Evolutionary conservation across 805 yeast genomes (phyloP), one percentile per base, ranked within the genome.

Genomic region (Nakazawaea siamensis): DNA sequence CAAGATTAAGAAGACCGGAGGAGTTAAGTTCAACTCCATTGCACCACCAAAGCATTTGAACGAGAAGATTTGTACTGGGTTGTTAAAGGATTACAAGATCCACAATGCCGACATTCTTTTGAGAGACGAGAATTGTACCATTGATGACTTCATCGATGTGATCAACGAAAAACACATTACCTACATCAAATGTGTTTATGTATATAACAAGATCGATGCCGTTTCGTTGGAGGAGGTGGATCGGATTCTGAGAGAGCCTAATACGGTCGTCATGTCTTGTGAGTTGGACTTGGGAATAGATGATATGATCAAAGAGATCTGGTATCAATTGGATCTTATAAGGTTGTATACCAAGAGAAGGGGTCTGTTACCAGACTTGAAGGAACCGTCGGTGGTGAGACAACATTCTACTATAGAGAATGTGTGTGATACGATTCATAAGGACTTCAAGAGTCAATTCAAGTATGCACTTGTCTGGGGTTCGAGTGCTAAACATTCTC

Each of bases 391-490:
- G 72, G 96, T 90, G 33, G 94, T 92, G 11, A 69, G 97, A 47
- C 70, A 67, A 37, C 71, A 77, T 36, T 80, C 94, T 5, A 68
- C 92, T 2, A 74, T 90, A 35, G 90, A 80, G 44, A 86, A 79
- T 45, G 85, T 90, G 19, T 90, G 98, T 63, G 88, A 90, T 52
- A 71, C 92, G 10, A 80, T 90, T 43, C 97, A 90, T 55, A 73
- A 94, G 47, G 96, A 88, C 49, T 82, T 90, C 68, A 88, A 87
- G 51, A 78, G 81, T 44, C 85, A 82, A 50, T 90, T 92, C 67
- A 85, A 87, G 55, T 87, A 88, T 54, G 97, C 97, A 1, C 60
- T 87, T 50, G 96, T 90, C 5, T 90, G 97, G 97, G 98, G 98
- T 0, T 76, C 88, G 1, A 80, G 94, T 31, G 82, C 97, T 5